Evolutionary conservation across 345 rosid species (phyloP).

Genomic region (Lumnitzera littorea): DNA sequence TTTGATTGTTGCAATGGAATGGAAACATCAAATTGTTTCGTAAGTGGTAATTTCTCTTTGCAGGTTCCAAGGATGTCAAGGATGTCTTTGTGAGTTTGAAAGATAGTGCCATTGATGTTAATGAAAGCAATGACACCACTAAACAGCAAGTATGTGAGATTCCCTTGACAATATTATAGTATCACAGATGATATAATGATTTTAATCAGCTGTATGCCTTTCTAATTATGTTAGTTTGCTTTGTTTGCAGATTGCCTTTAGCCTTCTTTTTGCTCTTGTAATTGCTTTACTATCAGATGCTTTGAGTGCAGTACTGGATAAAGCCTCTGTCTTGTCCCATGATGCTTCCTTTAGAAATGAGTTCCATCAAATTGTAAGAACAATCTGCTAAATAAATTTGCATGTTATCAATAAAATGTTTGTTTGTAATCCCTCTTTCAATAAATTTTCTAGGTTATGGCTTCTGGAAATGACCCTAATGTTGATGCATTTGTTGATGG

Average conservation of each 20-base stretch:
- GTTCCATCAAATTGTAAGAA: slow-evolving; percentile 85
- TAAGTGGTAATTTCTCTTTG: slow-evolving; percentile 11
- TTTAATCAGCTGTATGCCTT: too few species aligned
- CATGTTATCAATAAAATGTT: slow-evolving; percentile 5
- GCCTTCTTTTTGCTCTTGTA: slow-evolving; percentile 75
- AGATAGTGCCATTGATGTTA: slow-evolving; percentile 55
- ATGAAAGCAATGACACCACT: slow-evolving; percentile 41
- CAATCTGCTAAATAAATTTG: neutral
- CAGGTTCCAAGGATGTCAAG: slow-evolving; percentile 75
- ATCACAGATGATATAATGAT: too few species aligned
- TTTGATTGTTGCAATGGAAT: neutral
- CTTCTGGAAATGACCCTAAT: slow-evolving; percentile 41
- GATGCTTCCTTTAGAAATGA: slow-evolving; percentile 76
- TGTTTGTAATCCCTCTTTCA: slow-evolving; percentile 14
- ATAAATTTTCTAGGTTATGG: slow-evolving; percentile 60
- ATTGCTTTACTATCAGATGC: slow-evolving; percentile 89
- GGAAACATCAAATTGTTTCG: neutral
- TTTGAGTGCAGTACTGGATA: slow-evolving; percentile 71
- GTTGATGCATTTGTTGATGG: slow-evolving; percentile 75
- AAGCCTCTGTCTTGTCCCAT: slow-evolving; percentile 61
- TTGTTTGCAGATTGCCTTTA: slow-evolving; percentile 61
- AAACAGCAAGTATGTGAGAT: slow-evolving; percentile 57
- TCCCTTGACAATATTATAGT: too few species aligned
- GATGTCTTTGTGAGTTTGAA: slow-evolving; percentile 61
- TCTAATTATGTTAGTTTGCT: slow-evolving; percentile 1